Evolutionary conservation across 495 filamentous ascomycete species (phyloP), one percentile per base, ranked within the genome.

Genomic region (Lasiosphaeria hispida): DNA sequence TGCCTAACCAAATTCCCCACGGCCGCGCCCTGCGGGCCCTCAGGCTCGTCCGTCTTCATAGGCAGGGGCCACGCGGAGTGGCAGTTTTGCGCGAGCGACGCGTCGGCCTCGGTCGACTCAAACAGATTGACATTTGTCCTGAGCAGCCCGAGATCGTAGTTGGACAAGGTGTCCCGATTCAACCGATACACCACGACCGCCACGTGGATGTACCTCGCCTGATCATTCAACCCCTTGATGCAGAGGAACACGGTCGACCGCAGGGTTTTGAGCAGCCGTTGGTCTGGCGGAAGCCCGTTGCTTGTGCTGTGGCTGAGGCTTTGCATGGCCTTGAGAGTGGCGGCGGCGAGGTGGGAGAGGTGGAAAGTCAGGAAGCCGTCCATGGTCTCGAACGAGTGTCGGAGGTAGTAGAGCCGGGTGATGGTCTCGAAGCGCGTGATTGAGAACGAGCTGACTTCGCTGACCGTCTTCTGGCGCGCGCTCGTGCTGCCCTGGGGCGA

Each of bases 391-490:
- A 58, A 72, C 41, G 65, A 65, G 53, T 73, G 69, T 2, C 71
- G 69, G 9, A 70, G 65, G 53, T 68, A 72, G 53, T 73, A 72
- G 3, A 73, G 59, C 1, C 71, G 69, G 7, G 65, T 35, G 0
- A 70, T 40, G 2, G 71, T 70, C 59, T 73, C 69, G 10, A 69
- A 62, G 10, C 65, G 63, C 11, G 61, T 51, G n/a, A 64, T 54
- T 34, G 54, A 43, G 10, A 18, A 15, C 15, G 34, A 9, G 33
- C 19, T 11, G 18, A 48, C 17, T 2, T 18, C 49, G 49, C 17
- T 30, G 35, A 37, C 36, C 18, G 15, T 19, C 43, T 17, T 45
- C 14, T 35, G 23, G 1, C 14, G 11, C 6, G 19, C 11, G 3
- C 35, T 35, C 4, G 13, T 18, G 49, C 15, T 19, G 4, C 14